A percentile compares a stretch with the other conserved stretches of the same genome.
Evolutionary conservation across 768 basidiomycete genomes (phyloP).

Genomic region (Flagelloscypha sp.): DNA sequence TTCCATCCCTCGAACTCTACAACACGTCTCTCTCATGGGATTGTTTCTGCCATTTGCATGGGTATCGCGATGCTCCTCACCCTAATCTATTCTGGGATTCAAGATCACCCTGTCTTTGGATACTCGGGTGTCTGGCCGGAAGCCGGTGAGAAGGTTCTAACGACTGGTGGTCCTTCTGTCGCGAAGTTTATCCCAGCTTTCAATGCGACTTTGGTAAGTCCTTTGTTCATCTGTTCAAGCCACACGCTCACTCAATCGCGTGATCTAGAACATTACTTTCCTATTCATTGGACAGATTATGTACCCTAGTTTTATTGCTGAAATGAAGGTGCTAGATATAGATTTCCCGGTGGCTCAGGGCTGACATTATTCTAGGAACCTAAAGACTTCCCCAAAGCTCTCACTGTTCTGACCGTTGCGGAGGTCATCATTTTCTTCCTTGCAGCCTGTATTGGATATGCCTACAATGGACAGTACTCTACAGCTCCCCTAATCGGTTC

Average conservation of each 20-base stretch:
- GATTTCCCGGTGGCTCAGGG: slow-evolving; percentile 26
- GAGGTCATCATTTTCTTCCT: slow-evolving; percentile 34
- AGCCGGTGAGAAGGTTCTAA: slow-evolving; percentile 29
- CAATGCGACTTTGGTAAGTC: slow-evolving; percentile 13
- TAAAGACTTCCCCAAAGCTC: slow-evolving; percentile 38
- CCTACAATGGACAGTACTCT: slow-evolving; percentile 29
- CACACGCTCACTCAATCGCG: too few relatives aligned
- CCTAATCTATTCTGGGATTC: slow-evolving; percentile 32
- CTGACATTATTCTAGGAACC: slow-evolving; percentile 42
- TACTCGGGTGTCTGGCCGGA: slow-evolving; percentile 26
- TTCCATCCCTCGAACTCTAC: slow-evolving; percentile 35
- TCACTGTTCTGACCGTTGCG: slow-evolving; percentile 35
- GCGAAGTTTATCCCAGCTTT: not conserved
- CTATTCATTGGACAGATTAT: slow-evolving; percentile 39
- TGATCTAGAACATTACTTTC: slow-evolving; percentile 38
- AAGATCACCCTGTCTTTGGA: slow-evolving; percentile 34
- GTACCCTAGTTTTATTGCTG: slow-evolving; percentile 18
- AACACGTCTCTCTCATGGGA: slow-evolving; percentile 32
- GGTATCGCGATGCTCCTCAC: slow-evolving; percentile 35
- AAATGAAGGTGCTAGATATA: not conserved
- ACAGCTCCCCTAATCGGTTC: slow-evolving; percentile 37
- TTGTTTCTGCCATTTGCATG: slow-evolving; percentile 36
- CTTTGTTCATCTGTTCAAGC: too few relatives aligned
- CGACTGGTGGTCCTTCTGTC: slow-evolving; percentile 1
- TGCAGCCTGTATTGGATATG: slow-evolving; percentile 10